Evolutionary conservation across 495 filamentous ascomycete genomes (phyloP).

Genomic region (Penicillium atrosanguineum): DNA sequence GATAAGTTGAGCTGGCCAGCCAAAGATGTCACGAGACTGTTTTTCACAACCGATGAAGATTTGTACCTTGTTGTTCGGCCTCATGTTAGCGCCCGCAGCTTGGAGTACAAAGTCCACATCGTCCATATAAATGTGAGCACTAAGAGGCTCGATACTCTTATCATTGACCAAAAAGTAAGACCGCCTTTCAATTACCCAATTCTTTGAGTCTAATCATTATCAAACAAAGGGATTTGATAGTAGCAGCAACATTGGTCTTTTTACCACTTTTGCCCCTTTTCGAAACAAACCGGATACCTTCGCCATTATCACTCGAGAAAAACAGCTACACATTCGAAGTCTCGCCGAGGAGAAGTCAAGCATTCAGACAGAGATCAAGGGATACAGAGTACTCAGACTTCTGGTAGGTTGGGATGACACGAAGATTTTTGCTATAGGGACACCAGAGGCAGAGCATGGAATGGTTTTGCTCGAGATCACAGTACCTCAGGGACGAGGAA

Average conservation of each 20-base stretch:
- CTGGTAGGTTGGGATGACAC: slow-evolving; percentile 20
- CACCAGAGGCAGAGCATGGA: slow-evolving; percentile 11
- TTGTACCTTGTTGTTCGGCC: slow-evolving; percentile 27
- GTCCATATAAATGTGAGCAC: background rate
- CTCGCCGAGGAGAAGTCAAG: slow-evolving; percentile 3
- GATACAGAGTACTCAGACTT: slow-evolving; percentile 28
- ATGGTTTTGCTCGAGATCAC: slow-evolving; percentile 29
- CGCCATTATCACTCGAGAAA: slow-evolving; percentile 27
- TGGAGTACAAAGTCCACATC: slow-evolving; percentile 6
- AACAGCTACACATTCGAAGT: slow-evolving; percentile 23
- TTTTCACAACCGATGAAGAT: slow-evolving; percentile 20
- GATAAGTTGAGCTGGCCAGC: slow-evolving; percentile 17
- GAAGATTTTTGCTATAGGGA: slow-evolving; percentile 28
- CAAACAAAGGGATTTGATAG: slow-evolving; percentile 21
- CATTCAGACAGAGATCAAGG: slow-evolving; percentile 21
- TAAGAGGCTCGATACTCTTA: background rate
- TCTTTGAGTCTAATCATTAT: background rate
- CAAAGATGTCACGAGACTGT: slow-evolving; percentile 21
- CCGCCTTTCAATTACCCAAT: background rate
- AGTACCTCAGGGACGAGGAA: slow-evolving; percentile 4
- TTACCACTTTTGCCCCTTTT: slow-evolving; percentile 28
- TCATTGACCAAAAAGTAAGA: slow-evolving; percentile 2
- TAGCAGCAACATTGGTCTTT: slow-evolving; percentile 19
- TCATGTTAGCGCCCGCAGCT: slow-evolving; percentile 15
- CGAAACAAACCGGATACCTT: slow-evolving; percentile 15